phyloP scores from a whole-genome alignment of 2,329 filamentous ascomycete genomes.

The Microdochium trichocladiopsis region DNA sequence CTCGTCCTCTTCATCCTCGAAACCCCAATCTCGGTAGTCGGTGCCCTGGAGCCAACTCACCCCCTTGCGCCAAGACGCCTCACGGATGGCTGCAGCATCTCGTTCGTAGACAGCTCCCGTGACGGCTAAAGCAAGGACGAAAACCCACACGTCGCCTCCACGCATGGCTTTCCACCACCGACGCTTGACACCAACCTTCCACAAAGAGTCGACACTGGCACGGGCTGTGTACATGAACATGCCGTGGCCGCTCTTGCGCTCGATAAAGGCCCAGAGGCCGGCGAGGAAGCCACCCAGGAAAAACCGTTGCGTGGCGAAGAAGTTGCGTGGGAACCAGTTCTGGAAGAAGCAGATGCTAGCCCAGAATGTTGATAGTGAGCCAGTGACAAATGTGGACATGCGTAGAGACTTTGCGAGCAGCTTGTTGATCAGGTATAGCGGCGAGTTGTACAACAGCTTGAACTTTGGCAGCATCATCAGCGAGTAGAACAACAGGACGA shows the following conservation, averaged over 20 bases:
- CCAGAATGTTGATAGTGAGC: constrained; percentile 82
- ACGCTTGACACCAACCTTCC: constrained; percentile 90
- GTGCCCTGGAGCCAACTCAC: constrained; percentile 70
- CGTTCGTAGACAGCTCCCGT: constrained; percentile 73
- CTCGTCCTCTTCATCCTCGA: constrained; percentile 43
- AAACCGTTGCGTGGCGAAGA: constrained; percentile 78
- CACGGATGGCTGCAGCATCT: constrained; percentile 60
- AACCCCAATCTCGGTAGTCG: constrained; percentile 63
- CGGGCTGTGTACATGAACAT: constrained; percentile 76
- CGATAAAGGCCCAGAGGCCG: constrained; percentile 78
- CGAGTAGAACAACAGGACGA: constrained; percentile 70
- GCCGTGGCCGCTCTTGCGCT: constrained; percentile 54
- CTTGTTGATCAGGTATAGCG: constrained; percentile 57
- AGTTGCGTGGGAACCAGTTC: constrained; percentile 62
- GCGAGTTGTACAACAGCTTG: constrained; percentile 60
- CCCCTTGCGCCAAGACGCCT: constrained; percentile 61
- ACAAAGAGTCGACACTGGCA: constrained; percentile 73
- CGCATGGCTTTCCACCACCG: constrained; percentile 79
- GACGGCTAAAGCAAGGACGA: constrained; percentile 71
- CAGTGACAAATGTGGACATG: constrained; percentile 71
- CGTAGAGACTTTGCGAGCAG: constrained; percentile 65
- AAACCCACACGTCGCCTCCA: constrained; percentile 78
- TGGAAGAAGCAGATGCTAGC: constrained; percentile 87
- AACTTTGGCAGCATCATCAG: constrained; percentile 64
- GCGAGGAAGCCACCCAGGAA: constrained; percentile 83